Percentiles rank a stretch among this genome's conserved stretches.
These are phyloP conservation scores for Flaveria ramosissima DNA, from an alignment of 129 eudicot genomes.

Conservation along the genomic window DNA sequence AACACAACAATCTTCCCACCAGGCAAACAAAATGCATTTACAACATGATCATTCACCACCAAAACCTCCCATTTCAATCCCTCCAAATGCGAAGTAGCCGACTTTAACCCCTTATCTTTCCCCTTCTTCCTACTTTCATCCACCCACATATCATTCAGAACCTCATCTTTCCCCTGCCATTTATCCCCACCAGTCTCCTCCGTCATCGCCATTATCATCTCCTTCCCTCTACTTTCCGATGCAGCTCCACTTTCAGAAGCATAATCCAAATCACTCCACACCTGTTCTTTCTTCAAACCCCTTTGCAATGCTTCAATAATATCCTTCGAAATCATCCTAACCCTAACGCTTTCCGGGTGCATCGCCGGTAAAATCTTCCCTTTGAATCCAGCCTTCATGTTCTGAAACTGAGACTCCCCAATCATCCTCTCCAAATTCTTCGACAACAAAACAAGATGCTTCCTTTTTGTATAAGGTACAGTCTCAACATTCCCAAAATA, in stretches of 20 bases:
- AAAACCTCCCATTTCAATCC: conserved; percentile 86
- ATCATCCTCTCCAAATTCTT: conserved; percentile 44
- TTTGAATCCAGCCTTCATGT: conserved; percentile 52
- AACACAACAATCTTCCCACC: conserved; percentile 98
- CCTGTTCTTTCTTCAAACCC: conserved; percentile 73
- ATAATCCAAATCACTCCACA: conserved; percentile 74
- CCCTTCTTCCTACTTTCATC: conserved; percentile 74
- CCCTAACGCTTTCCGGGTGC: conserved; percentile 86
- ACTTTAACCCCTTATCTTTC: conserved; percentile 43
- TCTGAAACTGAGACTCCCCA: conserved; percentile 63
- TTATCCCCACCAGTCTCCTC: conserved; percentile 48
- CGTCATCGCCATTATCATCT: conserved; percentile 41
- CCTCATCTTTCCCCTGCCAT: conserved; percentile 74
- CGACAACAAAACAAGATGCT: conserved; percentile 66
- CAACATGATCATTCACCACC: conserved; percentile 75
- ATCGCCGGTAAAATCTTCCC: conserved; percentile 81
- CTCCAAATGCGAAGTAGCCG: conserved; percentile 67
- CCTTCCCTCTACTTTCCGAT: conserved; percentile 38
- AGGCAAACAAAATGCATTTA: conserved; percentile 86
- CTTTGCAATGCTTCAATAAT: conserved; percentile 69
- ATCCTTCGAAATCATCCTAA: conserved; percentile 61
- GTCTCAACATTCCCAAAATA: conserved; percentile 75
- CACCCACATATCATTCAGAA: conserved; percentile 80
- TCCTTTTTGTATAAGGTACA: conserved; percentile 78
- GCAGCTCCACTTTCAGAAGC: conserved; percentile 39